These are phyloP conservation scores for Paraleonurus japonicus DNA, from an alignment of 257 asterid species.

Conservation along the genomic window DNA sequence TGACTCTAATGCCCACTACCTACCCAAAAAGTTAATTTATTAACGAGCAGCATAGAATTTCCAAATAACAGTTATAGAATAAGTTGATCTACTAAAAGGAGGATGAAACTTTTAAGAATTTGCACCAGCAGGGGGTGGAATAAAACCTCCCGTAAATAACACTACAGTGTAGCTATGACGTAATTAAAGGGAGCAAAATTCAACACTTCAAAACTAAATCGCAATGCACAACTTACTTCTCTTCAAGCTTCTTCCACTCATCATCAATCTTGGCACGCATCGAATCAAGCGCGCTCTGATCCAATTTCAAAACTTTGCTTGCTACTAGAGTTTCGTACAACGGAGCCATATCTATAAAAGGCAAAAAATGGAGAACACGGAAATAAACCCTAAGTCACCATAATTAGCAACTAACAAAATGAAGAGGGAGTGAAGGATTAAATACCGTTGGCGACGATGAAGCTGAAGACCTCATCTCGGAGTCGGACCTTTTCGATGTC, in stretches of 20 bases:
- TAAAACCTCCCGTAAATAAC: too few relatives aligned
- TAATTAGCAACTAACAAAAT: not conserved
- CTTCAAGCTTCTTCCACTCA: constrained; percentile 73
- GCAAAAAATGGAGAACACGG: not conserved
- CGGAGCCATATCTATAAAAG: constrained; percentile 71
- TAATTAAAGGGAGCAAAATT: too few relatives aligned
- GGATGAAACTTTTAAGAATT: too few relatives aligned
- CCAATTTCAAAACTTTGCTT: constrained; percentile 54
- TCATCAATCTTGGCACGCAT: constrained; percentile 68
- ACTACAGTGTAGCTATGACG: too few relatives aligned
- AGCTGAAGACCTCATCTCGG: constrained; percentile 75
- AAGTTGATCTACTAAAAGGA: not conserved
- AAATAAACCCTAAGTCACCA: not conserved
- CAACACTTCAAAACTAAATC: not conserved
- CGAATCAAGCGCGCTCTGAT: constrained; percentile 64
- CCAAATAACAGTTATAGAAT: too few relatives aligned
- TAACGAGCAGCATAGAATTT: not conserved
- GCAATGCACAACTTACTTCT: constrained; percentile 49
- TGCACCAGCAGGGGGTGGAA: too few relatives aligned
- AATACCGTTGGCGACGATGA: constrained; percentile 74
- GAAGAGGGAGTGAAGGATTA: not conserved
- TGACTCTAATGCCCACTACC: not conserved
- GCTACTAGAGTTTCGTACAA: constrained; percentile 77
- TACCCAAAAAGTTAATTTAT: not conserved
- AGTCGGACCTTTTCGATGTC: constrained; percentile 91